Conservation (phyloP, 192 early-diverging fungal species). For the Lobulomyces angularis region DNA sequence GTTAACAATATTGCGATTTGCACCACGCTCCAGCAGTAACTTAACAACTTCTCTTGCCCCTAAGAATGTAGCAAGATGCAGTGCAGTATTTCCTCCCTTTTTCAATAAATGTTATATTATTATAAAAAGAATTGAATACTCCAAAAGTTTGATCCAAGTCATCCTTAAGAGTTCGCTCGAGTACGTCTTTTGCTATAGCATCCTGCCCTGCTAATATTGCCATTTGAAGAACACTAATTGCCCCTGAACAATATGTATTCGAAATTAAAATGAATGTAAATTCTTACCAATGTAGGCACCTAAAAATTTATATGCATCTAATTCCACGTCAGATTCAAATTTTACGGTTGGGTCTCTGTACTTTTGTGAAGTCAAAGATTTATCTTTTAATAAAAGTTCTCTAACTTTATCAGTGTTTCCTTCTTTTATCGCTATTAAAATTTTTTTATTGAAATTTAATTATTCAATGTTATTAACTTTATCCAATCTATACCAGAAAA, state of each 20-base stretch:
- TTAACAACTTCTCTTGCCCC: conserved; percentile 42
- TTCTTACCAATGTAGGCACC: conserved; percentile 63
- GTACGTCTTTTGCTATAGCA: conserved; percentile 50
- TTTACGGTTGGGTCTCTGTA: conserved; percentile 22
- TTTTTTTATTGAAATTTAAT: too few relatives aligned
- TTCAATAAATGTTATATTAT: neutral
- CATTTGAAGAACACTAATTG: conserved; percentile 44
- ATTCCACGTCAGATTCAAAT: conserved; percentile 32
- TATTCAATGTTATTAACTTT: too few relatives aligned
- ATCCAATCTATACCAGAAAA: too few relatives aligned
- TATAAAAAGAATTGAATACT: conserved; percentile 14
- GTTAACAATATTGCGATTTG: conserved; percentile 37
- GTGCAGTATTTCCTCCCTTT: conserved; percentile 56
- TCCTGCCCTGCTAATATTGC: conserved; percentile 51
- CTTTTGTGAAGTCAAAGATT: conserved; percentile 16
- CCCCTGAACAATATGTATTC: too few relatives aligned
- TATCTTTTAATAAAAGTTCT: conserved; percentile 19
- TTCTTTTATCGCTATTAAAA: conserved; percentile 14
- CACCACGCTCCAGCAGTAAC: conserved; percentile 51
- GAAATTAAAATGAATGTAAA: too few relatives aligned
- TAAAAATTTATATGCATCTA: conserved; percentile 52
- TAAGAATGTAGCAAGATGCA: conserved; percentile 56
- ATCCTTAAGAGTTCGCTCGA: conserved; percentile 52
- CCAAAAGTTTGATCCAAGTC: conserved; percentile 55
- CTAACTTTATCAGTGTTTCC: conserved; percentile 16